Percentiles rank a stretch among this genome's conserved stretches.
Conservation (phyloP, 306 rosid species). For the Vigna hirtella region DNA sequence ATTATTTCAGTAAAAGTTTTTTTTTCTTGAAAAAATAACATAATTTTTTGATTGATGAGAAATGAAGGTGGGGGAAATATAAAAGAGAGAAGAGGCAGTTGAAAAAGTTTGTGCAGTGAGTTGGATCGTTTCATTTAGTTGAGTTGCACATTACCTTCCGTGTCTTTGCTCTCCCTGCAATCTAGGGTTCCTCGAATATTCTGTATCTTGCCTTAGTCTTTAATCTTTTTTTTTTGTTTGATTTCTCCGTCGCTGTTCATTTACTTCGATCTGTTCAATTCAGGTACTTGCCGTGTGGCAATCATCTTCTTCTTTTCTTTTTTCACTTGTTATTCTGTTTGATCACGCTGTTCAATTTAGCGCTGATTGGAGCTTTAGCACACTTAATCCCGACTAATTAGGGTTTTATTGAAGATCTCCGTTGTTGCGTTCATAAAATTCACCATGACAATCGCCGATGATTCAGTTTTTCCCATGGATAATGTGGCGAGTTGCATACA, state of each 20-base stretch:
- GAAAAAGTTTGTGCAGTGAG: conserved; percentile 40
- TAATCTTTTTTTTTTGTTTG: conserved; percentile 10
- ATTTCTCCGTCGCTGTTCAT: conserved; percentile 27
- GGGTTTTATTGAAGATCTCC: conserved; percentile 52
- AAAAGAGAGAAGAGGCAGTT: conserved; percentile 36
- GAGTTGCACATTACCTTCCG: conserved; percentile 16
- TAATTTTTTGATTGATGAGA: conserved; percentile 26
- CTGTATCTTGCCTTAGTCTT: neutral
- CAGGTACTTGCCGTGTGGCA: conserved; percentile 52
- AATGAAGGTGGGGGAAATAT: conserved; percentile 22
- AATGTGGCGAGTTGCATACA: conserved; percentile 74
- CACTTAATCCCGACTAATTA: conserved; percentile 28
- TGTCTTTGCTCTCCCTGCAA: conserved; percentile 47
- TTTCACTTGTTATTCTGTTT: conserved; percentile 5
- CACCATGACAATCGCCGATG: conserved; percentile 81
- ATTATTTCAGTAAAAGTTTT: neutral
- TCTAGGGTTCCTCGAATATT: conserved; percentile 61
- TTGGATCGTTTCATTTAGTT: conserved; percentile 18
- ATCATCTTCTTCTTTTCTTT: conserved; percentile 13
- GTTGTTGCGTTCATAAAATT: conserved; percentile 24
- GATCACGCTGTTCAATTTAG: neutral
- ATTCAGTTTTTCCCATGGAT: conserved; percentile 73
- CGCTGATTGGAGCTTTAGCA: conserved; percentile 31
- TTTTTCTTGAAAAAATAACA: neutral
- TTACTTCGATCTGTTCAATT: conserved; percentile 47